Evolutionary conservation across 139 green algal species (phyloP), one percentile per base, ranked within the genome.

Genomic region (Volvox africanus): DNA sequence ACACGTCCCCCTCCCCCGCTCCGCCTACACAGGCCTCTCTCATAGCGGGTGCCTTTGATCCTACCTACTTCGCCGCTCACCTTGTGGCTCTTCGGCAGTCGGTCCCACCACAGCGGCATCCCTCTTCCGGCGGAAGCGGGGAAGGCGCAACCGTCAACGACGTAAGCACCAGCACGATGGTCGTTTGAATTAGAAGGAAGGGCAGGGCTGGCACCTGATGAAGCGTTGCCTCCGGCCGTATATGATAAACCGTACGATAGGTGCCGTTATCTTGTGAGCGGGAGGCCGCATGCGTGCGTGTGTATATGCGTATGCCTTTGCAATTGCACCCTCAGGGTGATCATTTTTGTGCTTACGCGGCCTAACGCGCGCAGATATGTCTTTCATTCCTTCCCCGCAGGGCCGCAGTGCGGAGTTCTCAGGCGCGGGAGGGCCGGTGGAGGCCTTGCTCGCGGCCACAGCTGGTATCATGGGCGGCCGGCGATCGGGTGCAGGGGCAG

Each of bases 11-110:
- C 65, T 24, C 21, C 65, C 65, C 65, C 32, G 76, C 76, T 35
- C 76, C 76, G 76, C 76, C 76, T 18, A 18, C 33, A 36, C 80
- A 86, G 80, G 50, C 68, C 50, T 24, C 26, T 50, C 80, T 84
- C 24, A 30, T 68, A 18, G 61, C 82, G 12, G 82, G 82, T 65
- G 82, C 62, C 18, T 78, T 88, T 33, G 82, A 88, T 33, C 82
- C 61, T 13, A 79, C 26, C 82, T 35, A 24, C 32, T 78, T 88
- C 16, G 62, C 82, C 2, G 82, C 82, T 2, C 82, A 88, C 82
- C 61, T 79, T 1, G 61, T 67, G 19, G 61, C 82, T 9, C 3
- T 88, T 62, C 82, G 62, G 62, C 82, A 88, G 62, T 32, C 80
- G n/a, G 80, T 6, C 26, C 18, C 80, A 20, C 80, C 50, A 44